Percentiles rank a stretch among this genome's conserved stretches.
Evolutionary conservation across 2,329 filamentous ascomycete genomes (phyloP).

Genomic region (Verticillium zaregamsianum): DNA sequence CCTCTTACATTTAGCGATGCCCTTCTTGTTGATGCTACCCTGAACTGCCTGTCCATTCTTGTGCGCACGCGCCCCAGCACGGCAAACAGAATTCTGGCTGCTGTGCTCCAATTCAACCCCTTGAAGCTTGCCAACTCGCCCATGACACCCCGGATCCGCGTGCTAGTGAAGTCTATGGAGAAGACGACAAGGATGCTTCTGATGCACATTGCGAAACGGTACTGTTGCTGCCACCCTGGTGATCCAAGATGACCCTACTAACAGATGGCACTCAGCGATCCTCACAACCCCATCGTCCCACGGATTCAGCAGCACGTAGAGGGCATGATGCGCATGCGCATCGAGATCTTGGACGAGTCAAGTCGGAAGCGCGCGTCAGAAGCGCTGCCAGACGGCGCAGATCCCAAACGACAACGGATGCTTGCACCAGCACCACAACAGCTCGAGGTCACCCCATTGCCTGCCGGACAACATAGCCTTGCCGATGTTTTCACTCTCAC

Average conservation of each 20-base stretch:
- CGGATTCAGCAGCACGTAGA: conserved; percentile 88
- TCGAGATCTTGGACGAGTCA: conserved; percentile 75
- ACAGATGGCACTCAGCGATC: conserved; percentile 54
- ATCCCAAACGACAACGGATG: conserved; percentile 79
- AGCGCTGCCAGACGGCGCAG: conserved; percentile 65
- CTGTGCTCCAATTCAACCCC: conserved; percentile 88
- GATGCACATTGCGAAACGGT: conserved; percentile 78
- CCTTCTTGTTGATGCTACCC: conserved; percentile 80
- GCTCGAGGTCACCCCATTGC: conserved; percentile 63
- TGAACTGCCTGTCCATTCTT: conserved; percentile 82
- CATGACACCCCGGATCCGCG: conserved; percentile 72
- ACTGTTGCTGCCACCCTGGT: conserved; percentile 12
- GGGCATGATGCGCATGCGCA: conserved; percentile 70
- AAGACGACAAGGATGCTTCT: conserved; percentile 84
- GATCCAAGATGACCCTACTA: conserved; percentile 8
- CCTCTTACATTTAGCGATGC: conserved; percentile 60
- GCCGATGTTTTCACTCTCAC: conserved; percentile 87
- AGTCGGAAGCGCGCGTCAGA: conserved; percentile 73
- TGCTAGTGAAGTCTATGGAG: conserved; percentile 90
- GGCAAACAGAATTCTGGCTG: conserved; percentile 78
- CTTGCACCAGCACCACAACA: conserved; percentile 40
- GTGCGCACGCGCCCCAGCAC: conserved; percentile 78
- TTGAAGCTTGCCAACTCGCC: conserved; percentile 73
- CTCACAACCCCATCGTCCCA: conserved; percentile 67
- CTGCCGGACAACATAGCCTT: conserved; percentile 70